Base-by-base conservation (phyloP, 164 flowering plant species). In the Umbilicus rupestris region DNA sequence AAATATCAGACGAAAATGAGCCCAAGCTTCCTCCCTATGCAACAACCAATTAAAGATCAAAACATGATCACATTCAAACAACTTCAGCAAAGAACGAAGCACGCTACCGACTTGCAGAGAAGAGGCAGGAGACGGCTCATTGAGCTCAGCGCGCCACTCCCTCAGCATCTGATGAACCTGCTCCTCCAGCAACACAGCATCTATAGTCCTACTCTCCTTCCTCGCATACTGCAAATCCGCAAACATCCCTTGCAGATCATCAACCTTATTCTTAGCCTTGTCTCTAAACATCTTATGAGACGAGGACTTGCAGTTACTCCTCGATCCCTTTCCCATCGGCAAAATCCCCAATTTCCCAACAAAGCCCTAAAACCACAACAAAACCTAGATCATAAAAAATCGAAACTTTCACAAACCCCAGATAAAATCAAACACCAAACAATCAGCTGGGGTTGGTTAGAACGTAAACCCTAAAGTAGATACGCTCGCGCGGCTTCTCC, bases 131-230 rank as follows among this genome's bases (percentile, higher is more conserved):
- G 97, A 83, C 37, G 97, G 92, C 77, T 90, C 87, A 65, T 95
- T 86, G 66, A 95, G 94, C 68, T 95, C 99, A 12, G 96, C 69
- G 67, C 90, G 87, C 99, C 99, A 95, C 73, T 95, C 99, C 0
- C 93, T 82, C 39, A 95, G 85, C 97, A 92, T 90, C 85, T 84
- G 97, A 76, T 95, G 87, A 31, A 95, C 96, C 75, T 92, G 97
- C 78, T 95, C 99, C 73, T 92, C 97, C 24, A 90, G 84, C 41
- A 92, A 76, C 0, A 86, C 80, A 0, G 71, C 87, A 73, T 90
- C 97, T 30, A 73, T 66, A 0, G 79, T 14, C 5, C 97, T 89
- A 74, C 97, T 90, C 82, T 89, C 97, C 78, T 88, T 89, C 81
- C 97, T 74, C 0, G 99, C 99, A 35, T 74, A 85, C 72, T 90